Evolutionary conservation across 805 yeast genomes (phyloP).

Genomic region (Blastobotrys mokoenaii): DNA sequence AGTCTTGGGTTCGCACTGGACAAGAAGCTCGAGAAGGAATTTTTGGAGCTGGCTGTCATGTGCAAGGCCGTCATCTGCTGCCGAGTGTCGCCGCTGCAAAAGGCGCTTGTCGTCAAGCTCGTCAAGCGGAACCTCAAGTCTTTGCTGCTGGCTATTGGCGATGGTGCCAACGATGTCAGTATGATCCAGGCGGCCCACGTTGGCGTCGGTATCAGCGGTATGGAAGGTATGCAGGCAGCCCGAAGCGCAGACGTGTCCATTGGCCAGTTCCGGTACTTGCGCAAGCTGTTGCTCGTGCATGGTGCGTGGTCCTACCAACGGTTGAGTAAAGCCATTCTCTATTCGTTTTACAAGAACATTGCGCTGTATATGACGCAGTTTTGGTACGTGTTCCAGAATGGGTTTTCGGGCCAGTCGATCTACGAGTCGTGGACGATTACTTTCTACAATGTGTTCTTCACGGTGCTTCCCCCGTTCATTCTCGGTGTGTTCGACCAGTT

Average conservation of each 20-base stretch:
- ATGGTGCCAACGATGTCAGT: conserved; percentile 97
- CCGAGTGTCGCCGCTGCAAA: conserved; percentile 94
- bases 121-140: conserved; percentile 72
- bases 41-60: conserved; percentile 69
- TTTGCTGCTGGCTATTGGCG: conserved; percentile 88
- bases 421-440: conserved; percentile 98
- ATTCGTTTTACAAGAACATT: conserved; percentile 92
- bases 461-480: conserved; percentile 92
- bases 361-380: conserved; percentile 96
- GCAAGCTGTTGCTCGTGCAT: conserved; percentile 79
- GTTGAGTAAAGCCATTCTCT: conserved; percentile 82
- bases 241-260: conserved; percentile 95
- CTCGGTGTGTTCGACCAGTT: conserved; percentile 96
- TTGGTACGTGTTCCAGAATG: conserved; percentile 92
- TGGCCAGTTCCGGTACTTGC: conserved; percentile 86
- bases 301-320: conserved; percentile 98
- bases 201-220: conserved; percentile 97
- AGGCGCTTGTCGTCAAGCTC: conserved; percentile 90
- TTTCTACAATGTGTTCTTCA: conserved; percentile 86
- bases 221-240: conserved; percentile 99
- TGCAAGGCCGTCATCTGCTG: conserved; percentile 98
- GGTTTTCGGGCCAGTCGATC: conserved; percentile 90
- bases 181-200: conserved; percentile 99
- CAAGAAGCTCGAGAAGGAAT: conserved; percentile 63
- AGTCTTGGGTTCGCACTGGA: conserved; percentile 83